phyloP scores from a whole-genome alignment of 2,329 filamentous ascomycete species.

The Emydomyces testavorans region DNA sequence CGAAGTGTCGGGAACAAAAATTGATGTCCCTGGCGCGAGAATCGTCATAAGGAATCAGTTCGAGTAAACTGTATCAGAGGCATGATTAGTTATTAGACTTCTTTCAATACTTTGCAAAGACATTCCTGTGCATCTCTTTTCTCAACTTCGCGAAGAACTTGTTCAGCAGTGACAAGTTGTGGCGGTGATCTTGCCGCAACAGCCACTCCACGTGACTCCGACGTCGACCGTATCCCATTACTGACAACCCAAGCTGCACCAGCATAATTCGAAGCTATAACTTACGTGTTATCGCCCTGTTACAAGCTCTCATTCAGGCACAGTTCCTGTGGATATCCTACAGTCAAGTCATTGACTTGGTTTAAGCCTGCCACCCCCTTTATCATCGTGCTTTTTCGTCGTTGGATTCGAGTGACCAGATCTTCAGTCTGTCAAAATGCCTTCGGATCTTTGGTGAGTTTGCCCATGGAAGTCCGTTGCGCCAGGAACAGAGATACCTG shows the following conservation, averaged over 20 bases:
- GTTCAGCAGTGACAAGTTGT: too few species aligned
- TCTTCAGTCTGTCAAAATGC: slow-evolving; percentile 45
- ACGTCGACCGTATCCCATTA: background rate
- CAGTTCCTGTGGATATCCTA: slow-evolving; percentile 1
- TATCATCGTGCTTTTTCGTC: slow-evolving; percentile 6
- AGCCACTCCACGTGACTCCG: background rate
- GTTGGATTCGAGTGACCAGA: slow-evolving; percentile 13
- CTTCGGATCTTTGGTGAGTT: slow-evolving; percentile 71
- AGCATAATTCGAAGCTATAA: background rate
- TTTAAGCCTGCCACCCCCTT: background rate
- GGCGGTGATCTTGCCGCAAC: background rate
- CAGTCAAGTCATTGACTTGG: background rate
- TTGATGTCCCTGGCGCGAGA: slow-evolving; percentile 17
- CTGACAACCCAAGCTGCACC: background rate
- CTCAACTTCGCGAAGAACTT: background rate
- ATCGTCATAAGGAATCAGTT: slow-evolving; percentile 1
- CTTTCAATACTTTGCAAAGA: too few species aligned
- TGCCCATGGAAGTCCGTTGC: slow-evolving; percentile 2
- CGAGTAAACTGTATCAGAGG: background rate
- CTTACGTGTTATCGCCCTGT: background rate
- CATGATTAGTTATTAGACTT: background rate
- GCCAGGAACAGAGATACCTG: slow-evolving; percentile 21
- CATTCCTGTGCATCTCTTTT: background rate
- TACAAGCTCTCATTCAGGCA: background rate
- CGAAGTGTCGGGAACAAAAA: slow-evolving; percentile 16